Evolutionary conservation across 2,329 filamentous ascomycete species (phyloP).

Genomic region (Sodiomyces alkalinus): DNA sequence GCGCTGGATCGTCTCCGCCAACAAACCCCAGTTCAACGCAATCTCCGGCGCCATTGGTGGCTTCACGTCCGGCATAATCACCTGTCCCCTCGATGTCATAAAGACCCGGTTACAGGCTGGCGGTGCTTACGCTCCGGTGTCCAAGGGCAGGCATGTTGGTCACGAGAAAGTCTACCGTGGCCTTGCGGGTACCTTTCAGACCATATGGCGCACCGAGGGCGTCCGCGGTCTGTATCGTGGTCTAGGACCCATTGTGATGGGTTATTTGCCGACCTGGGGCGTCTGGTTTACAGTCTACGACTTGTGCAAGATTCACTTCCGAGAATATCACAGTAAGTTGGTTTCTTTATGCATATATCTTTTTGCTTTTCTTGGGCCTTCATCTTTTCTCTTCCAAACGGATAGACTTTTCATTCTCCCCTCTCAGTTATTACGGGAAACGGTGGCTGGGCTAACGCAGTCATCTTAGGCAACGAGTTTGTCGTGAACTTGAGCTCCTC

Average conservation of each 20-base stretch:
- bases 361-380: no score
- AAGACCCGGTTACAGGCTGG: conserved; percentile 97
- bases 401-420: no score
- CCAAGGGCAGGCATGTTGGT: conserved; percentile 30
- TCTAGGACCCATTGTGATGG: conserved; percentile 83
- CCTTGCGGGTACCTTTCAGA: conserved; percentile 67
- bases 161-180: conserved; percentile 62
- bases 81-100: conserved; percentile 95
- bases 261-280: conserved; percentile 94
- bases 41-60: conserved; percentile 79
- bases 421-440: neutral
- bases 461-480: conserved; percentile 51
- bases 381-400: no score
- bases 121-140: conserved; percentile 55
- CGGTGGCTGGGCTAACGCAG: conserved; percentile 7
- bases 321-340: conserved; percentile 45
- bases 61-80: conserved; percentile 85
- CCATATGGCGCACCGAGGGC: conserved; percentile 82
- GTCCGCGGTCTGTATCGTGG: conserved; percentile 84
- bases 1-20: conserved; percentile 39
- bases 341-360: neutral
- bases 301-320: conserved; percentile 49
- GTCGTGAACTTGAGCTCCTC: conserved; percentile 79
- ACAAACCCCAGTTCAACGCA: conserved; percentile 59
- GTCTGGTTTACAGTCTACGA: conserved; percentile 94